Evolutionary conservation across 192 early-diverging fungal species (phyloP).

Genomic region (Coemansia sp.): DNA sequence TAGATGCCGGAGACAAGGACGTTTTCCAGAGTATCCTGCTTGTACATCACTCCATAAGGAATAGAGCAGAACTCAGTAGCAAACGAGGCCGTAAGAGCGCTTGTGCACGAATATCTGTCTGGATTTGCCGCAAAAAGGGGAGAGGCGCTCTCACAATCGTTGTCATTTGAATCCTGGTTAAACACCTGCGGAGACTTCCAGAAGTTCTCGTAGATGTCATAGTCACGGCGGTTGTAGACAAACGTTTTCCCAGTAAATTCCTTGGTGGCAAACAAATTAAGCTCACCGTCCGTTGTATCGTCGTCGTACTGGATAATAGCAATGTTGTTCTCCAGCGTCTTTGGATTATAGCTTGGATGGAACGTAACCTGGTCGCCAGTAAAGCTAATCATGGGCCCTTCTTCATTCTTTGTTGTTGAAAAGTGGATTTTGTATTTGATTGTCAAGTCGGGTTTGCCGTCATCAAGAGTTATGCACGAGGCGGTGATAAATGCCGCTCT

Average conservation of each 20-base stretch:
- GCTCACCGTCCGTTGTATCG: background rate
- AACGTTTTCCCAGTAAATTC: background rate
- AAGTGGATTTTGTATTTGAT: slow-evolving; percentile 8
- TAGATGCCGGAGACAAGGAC: slow-evolving; percentile 13
- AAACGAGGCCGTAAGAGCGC: background rate
- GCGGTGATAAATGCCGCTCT: slow-evolving; percentile 29
- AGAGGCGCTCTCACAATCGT: background rate
- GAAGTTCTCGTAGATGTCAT: background rate
- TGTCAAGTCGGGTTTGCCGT: slow-evolving; percentile 21
- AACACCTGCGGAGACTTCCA: background rate
- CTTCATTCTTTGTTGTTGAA: background rate
- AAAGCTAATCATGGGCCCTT: background rate
- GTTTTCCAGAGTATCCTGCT: background rate
- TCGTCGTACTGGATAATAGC: slow-evolving; percentile 18
- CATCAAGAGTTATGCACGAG: slow-evolving; percentile 33
- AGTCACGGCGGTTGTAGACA: background rate
- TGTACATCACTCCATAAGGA: slow-evolving; percentile 21
- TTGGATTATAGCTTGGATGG: slow-evolving; percentile 17
- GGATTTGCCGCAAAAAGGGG: background rate
- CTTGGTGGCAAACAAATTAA: background rate
- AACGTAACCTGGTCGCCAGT: slow-evolving; percentile 1
- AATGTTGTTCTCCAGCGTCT: slow-evolving; percentile 38
- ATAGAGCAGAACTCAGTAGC: slow-evolving; percentile 9
- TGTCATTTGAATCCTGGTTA: background rate
- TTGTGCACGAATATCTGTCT: background rate